phyloP scores from a whole-genome alignment of 176 grass and related monocot genomes.

The Eragrostis nindensis region DNA sequence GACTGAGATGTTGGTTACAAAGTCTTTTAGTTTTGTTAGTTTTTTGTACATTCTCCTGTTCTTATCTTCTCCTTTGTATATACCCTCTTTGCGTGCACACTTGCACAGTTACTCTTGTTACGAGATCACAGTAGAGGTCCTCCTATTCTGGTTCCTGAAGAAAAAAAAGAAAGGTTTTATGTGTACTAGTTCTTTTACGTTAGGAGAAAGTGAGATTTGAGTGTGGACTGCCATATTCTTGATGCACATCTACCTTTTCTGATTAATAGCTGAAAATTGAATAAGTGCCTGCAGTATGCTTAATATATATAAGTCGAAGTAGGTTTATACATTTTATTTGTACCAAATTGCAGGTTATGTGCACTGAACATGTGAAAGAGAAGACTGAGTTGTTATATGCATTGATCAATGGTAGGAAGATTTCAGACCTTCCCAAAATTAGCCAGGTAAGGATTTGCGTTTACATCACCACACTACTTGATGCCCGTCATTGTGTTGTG shows the following conservation, averaged over 20 bases:
- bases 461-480: not conserved
- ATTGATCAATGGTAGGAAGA: conserved; percentile 77
- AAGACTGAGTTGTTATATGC: conserved; percentile 81
- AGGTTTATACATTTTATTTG: conserved; percentile 23
- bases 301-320: not conserved
- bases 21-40: too few relatives aligned
- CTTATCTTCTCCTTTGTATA: too few relatives aligned
- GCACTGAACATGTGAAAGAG: conserved; percentile 70
- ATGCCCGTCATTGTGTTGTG: not conserved
- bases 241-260: not conserved
- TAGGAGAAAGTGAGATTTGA: conserved; percentile 1
- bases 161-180: conserved; percentile 16
- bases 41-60: too few relatives aligned
- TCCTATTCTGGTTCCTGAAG: too few relatives aligned
- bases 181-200: too few relatives aligned
- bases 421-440: conserved; percentile 84
- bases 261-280: not conserved
- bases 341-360: conserved; percentile 82
- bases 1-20: too few relatives aligned
- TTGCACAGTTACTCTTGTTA: too few relatives aligned
- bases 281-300: not conserved
- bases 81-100: too few relatives aligned
- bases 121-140: too few relatives aligned
- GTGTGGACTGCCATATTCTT: not conserved
- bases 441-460: conserved; percentile 55